Percentiles rank a stretch among this genome's conserved stretches.
These are phyloP conservation scores for Multifurca ochricompacta DNA, from an alignment of 768 basidiomycete species.

Conservation along the genomic window DNA sequence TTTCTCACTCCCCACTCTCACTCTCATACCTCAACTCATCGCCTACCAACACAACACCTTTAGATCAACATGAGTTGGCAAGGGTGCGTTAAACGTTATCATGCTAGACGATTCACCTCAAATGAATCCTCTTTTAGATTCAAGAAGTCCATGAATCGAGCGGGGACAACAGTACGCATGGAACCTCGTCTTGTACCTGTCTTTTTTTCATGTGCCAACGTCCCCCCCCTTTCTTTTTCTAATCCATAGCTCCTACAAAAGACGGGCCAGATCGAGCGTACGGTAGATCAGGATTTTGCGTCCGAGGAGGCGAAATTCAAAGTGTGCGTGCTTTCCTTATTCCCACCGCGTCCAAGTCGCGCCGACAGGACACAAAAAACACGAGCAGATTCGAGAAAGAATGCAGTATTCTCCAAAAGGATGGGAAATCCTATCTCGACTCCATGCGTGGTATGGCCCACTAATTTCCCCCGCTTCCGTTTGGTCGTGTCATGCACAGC, in stretches of 20 bases:
- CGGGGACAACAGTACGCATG: constrained; percentile 73
- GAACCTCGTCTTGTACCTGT: neutral
- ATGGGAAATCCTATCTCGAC: constrained; percentile 91
- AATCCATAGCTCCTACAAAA: constrained; percentile 78
- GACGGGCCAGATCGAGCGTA: constrained; percentile 96
- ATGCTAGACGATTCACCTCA: neutral
- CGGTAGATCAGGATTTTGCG: constrained; percentile 87
- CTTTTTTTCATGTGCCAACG: constrained; percentile 7
- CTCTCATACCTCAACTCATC: neutral
- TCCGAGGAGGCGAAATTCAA: constrained; percentile 89
- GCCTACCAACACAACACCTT: neutral
- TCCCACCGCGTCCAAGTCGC: neutral
- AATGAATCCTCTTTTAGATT: constrained; percentile 41
- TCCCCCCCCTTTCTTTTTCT: neutral
- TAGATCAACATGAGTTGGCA: constrained; percentile 14
- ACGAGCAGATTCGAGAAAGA: constrained; percentile 86
- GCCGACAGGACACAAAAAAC: neutral
- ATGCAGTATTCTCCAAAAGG: constrained; percentile 86
- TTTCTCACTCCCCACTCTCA: neutral
- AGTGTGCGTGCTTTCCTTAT: constrained; percentile 48
- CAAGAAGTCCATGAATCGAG: constrained; percentile 89
- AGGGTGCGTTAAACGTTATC: neutral
- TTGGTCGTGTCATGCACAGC: neutral
- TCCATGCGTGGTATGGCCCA: constrained; percentile 76
- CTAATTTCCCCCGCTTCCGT: neutral